phyloP scores from a whole-genome alignment of 192 early-diverging fungal genomes.

The Irineochytrium annulatum region DNA sequence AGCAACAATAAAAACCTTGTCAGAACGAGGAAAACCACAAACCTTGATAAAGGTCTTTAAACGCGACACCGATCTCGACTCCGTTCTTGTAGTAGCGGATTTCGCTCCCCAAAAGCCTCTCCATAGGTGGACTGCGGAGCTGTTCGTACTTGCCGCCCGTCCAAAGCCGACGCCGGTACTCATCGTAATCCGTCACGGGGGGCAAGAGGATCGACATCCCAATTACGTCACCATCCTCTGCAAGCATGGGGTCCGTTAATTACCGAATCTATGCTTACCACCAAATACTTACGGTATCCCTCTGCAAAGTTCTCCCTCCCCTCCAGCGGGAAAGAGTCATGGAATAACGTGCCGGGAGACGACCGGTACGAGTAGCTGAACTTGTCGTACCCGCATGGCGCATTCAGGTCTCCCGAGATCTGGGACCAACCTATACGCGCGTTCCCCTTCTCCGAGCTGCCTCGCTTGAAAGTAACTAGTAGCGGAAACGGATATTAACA shows the following conservation, averaged over 20 bases:
- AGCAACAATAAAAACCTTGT: background rate
- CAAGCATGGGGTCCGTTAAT: background rate
- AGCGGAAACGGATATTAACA: background rate
- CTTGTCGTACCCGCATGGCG: constrained; percentile 69
- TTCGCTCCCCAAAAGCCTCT: constrained; percentile 45
- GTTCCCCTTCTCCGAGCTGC: background rate
- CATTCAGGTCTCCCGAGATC: constrained; percentile 73
- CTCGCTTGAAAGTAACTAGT: background rate
- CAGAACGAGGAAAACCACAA: constrained; percentile 2
- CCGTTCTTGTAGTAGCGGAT: constrained; percentile 69
- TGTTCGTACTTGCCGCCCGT: constrained; percentile 24
- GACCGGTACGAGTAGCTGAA: constrained; percentile 69
- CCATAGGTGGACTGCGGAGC: constrained; percentile 28
- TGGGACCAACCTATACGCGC: constrained; percentile 72
- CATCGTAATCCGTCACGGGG: constrained; percentile 11
- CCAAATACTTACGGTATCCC: constrained; percentile 34
- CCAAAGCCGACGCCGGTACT: constrained; percentile 36
- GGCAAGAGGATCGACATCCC: constrained; percentile 36
- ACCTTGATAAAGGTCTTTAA: constrained; percentile 59
- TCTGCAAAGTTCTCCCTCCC: constrained; percentile 16
- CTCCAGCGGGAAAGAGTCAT: constrained; percentile 21
- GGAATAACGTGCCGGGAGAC: constrained; percentile 66
- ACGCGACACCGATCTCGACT: constrained; percentile 58
- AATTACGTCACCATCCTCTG: constrained; percentile 37
- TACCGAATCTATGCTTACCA: constrained; percentile 2